Conservation (phyloP, 2,329 filamentous ascomycete species). For the Gyromitra esculenta region DNA sequence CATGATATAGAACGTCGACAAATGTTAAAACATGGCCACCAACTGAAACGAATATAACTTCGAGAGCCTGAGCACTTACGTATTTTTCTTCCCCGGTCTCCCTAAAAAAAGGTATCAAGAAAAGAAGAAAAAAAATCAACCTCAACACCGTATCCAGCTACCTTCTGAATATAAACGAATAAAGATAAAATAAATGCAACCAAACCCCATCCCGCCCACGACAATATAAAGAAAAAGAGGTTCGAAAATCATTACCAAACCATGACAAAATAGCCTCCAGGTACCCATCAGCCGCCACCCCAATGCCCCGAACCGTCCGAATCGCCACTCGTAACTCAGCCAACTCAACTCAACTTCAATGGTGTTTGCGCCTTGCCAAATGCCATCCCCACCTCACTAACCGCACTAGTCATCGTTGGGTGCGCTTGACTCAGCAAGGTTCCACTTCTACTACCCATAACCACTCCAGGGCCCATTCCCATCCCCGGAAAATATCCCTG, state of each 20-base stretch:
- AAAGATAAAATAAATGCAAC: constrained; percentile 12
- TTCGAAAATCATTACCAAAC: neutral
- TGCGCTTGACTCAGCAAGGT: constrained; percentile 50
- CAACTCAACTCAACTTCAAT: constrained; percentile 26
- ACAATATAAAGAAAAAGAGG: neutral
- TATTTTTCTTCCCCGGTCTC: neutral
- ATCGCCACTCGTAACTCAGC: neutral
- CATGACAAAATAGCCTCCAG: neutral
- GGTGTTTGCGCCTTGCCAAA: constrained; percentile 40
- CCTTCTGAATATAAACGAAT: neutral
- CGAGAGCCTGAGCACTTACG: neutral
- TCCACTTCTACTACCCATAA: constrained; percentile 44
- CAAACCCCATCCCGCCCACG: neutral
- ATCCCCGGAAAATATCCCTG: constrained; percentile 36
- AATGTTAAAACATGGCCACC: neutral
- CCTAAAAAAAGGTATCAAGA: constrained; percentile 8
- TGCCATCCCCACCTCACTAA: constrained; percentile 50
- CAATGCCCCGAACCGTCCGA: constrained; percentile 1
- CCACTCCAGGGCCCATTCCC: constrained; percentile 31
- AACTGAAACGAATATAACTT: neutral
- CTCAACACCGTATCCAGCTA: constrained; percentile 1
- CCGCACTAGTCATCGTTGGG: constrained; percentile 52
- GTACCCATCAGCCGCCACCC: neutral
- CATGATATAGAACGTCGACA: constrained; percentile 3
- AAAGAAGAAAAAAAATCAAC: constrained; percentile 11